Evolutionary conservation across 192 early-diverging fungal species (phyloP).

Genomic region (Backusella luteola): DNA sequence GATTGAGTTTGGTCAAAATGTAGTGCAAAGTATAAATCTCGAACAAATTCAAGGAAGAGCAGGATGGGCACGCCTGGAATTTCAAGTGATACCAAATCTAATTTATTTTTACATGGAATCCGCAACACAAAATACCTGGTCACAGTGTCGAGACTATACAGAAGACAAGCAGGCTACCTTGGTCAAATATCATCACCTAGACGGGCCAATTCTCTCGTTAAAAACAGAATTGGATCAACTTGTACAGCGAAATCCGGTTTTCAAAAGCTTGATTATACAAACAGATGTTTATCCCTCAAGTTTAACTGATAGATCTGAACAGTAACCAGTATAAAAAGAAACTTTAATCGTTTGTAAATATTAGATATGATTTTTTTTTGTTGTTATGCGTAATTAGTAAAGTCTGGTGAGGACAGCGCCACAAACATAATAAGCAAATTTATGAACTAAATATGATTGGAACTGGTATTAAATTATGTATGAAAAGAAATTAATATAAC

Average conservation of each 20-base stretch:
- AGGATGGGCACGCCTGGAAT: conserved; percentile 32
- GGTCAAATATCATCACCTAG: conserved; percentile 45
- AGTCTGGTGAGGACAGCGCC: not conserved
- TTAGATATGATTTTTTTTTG: not conserved
- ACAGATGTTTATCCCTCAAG: not conserved
- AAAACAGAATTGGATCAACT: conserved; percentile 15
- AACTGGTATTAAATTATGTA: not conserved
- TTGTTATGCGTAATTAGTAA: not conserved
- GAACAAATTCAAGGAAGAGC: conserved; percentile 36
- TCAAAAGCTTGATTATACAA: not conserved
- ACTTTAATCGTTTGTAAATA: conserved; percentile 1
- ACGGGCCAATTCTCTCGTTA: conserved; percentile 36
- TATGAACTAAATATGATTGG: conserved; percentile 3
- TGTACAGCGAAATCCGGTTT: not conserved
- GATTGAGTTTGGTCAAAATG: conserved; percentile 44
- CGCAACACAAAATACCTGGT: conserved; percentile 39
- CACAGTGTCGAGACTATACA: conserved; percentile 62
- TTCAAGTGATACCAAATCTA: conserved; percentile 32
- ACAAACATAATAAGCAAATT: not conserved
- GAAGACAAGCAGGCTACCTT: conserved; percentile 57
- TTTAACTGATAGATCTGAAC: not conserved
- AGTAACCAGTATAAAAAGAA: not conserved
- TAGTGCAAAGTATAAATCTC: conserved; percentile 47
- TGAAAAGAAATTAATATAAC: not conserved
- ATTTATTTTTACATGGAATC: conserved; percentile 47